Percentiles rank a stretch among this genome's conserved stretches.
Evolutionary conservation across 768 basidiomycete genomes (phyloP).

Genomic region (Serendipita sp.): DNA sequence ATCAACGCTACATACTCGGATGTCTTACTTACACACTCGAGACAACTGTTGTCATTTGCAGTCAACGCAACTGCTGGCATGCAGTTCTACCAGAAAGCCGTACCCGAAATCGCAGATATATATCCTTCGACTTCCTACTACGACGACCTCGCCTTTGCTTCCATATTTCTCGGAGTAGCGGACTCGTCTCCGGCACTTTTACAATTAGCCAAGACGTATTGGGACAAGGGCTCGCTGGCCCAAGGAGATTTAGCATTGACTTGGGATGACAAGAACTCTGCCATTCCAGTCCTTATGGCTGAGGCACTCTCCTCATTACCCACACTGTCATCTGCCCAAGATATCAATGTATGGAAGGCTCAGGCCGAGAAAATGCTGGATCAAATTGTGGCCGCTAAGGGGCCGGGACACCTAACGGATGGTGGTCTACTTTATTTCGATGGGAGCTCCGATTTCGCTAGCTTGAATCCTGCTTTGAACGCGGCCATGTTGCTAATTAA

Average conservation of each 20-base stretch:
- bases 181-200: slow-evolving; percentile 45
- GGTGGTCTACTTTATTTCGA: slow-evolving; percentile 69
- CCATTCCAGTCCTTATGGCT: slow-evolving; percentile 55
- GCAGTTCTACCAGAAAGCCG: slow-evolving; percentile 51
- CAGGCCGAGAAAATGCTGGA: slow-evolving; percentile 70
- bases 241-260: slow-evolving; percentile 52
- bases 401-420: slow-evolving; percentile 43
- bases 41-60: slow-evolving; percentile 61
- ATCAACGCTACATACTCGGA: slow-evolving; percentile 57
- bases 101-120: slow-evolving; percentile 42
- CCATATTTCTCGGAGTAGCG: slow-evolving; percentile 60
- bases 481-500: slow-evolving; percentile 67
- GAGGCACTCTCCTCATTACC: slow-evolving; percentile 52
- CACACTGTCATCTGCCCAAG: slow-evolving; percentile 30
- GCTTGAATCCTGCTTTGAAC: slow-evolving; percentile 76
- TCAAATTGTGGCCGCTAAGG: slow-evolving; percentile 40
- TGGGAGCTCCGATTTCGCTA: slow-evolving; percentile 69
- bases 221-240: slow-evolving; percentile 37
- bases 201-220: slow-evolving; percentile 47
- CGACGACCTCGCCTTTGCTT: slow-evolving; percentile 64
- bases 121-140: slow-evolving; percentile 60
- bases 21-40: slow-evolving; percentile 56
- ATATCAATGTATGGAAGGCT: slow-evolving; percentile 48
- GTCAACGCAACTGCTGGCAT: slow-evolving; percentile 46
- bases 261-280: slow-evolving; percentile 79